A percentile compares a stretch with the other conserved stretches of the same genome.
Evolutionary conservation across 495 filamentous ascomycete genomes (phyloP).

Genomic region (Ascodesmis nigricans): DNA sequence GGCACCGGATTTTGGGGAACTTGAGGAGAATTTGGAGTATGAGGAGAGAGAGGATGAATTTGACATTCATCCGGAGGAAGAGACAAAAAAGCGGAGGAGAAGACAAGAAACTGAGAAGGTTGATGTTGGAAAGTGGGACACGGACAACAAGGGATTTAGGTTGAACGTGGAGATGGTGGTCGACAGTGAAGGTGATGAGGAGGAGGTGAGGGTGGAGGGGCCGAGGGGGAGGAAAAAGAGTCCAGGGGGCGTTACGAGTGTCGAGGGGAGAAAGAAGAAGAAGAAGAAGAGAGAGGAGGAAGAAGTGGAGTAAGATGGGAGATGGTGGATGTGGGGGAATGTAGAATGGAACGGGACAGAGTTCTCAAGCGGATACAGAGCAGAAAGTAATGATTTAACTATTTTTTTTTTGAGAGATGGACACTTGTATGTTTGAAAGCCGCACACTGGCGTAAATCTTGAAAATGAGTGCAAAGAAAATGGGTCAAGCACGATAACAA

Average conservation of each 20-base stretch:
- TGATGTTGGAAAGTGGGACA: conserved; percentile 67
- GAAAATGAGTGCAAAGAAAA: too few species aligned
- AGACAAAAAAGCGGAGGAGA: conserved; percentile 72
- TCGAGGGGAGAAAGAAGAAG: conserved; percentile 10
- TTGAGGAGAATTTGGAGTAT: conserved; percentile 96
- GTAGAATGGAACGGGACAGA: too few species aligned
- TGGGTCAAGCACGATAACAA: too few species aligned
- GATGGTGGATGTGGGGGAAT: too few species aligned
- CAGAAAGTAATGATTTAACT: too few species aligned
- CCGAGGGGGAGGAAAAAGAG: conserved; percentile 3
- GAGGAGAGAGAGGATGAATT: conserved; percentile 92
- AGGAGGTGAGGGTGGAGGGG: conserved; percentile 22
- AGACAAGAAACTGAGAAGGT: conserved; percentile 69
- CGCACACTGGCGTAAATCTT: too few species aligned
- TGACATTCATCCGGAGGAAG: conserved; percentile 86
- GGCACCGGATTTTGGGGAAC: conserved; percentile 88
- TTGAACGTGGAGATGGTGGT: conserved; percentile 42
- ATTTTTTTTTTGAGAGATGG: too few species aligned
- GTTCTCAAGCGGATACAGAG: too few species aligned
- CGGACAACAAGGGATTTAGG: too few species aligned
- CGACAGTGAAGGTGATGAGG: conserved; percentile 58
- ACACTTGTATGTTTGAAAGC: too few species aligned
- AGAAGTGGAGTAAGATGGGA: too few species aligned
- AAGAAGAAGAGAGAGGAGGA: conserved; percentile 8
- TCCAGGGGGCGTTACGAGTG: too few species aligned